Conservation (phyloP, 2,329 filamentous ascomycete genomes). For the Aspergillus unguis region DNA sequence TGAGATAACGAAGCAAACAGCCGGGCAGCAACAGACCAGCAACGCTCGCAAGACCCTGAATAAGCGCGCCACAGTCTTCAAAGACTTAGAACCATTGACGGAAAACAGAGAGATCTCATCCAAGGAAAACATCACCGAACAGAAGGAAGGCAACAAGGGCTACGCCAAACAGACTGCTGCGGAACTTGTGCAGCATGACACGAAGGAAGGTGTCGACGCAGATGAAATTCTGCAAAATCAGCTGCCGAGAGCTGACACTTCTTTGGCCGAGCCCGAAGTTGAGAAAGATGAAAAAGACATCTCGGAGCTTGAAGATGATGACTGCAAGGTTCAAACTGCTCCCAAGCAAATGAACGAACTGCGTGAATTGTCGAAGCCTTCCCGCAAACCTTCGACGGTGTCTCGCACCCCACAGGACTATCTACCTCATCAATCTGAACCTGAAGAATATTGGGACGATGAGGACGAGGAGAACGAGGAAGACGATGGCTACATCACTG, state of each 20-base stretch:
- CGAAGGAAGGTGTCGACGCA: constrained; percentile 10
- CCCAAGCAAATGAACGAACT: constrained; percentile 12
- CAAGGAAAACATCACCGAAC: constrained; percentile 27
- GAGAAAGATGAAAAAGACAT: constrained; percentile 27
- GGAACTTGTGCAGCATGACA: constrained; percentile 14
- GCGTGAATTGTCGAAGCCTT: constrained; percentile 12
- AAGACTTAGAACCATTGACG: constrained; percentile 45
- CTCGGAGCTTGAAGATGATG: constrained; percentile 25
- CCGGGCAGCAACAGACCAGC: constrained; percentile 30
- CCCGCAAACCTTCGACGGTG: constrained; percentile 20
- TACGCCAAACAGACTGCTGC: constrained; percentile 10
- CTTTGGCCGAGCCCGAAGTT: constrained; percentile 25
- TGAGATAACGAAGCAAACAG: constrained; percentile 32
- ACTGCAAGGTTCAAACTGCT: constrained; percentile 23
- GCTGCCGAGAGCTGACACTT: constrained; percentile 16
- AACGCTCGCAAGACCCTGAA: constrained; percentile 47
- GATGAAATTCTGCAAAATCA: constrained; percentile 14
- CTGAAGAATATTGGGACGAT: constrained; percentile 72
- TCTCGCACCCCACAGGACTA: constrained; percentile 22
- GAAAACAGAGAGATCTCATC: constrained; percentile 28
- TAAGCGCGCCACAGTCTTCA: constrained; percentile 56
- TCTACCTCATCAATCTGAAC: constrained; percentile 43
- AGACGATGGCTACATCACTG: constrained; percentile 69
- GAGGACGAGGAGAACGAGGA: constrained; percentile 74
- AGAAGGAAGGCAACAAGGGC: constrained; percentile 21